These are phyloP conservation scores for Pythium myriotylum DNA, from an alignment of 352 stramenopile genomes.

Conservation along the genomic window DNA sequence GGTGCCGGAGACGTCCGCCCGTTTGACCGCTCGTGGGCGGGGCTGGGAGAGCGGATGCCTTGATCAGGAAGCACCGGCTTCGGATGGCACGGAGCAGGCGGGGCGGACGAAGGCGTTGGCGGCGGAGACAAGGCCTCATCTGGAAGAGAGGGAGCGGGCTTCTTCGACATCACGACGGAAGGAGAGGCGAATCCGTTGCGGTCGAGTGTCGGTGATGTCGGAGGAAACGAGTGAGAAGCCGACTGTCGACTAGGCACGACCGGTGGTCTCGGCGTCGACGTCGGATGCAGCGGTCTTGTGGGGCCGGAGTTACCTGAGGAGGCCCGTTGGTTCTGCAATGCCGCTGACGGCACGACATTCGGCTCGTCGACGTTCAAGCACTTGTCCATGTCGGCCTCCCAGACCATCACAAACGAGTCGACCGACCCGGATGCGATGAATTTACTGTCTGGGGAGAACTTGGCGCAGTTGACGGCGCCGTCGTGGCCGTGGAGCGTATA, in stretches of 20 bases:
- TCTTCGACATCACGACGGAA: constrained; percentile 17
- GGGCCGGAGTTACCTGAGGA: background rate
- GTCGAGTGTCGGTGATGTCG: constrained; percentile 1
- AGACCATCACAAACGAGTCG: constrained; percentile 86
- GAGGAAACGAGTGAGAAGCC: background rate
- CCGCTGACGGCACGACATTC: constrained; percentile 20
- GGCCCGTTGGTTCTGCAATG: background rate
- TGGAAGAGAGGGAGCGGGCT: constrained; percentile 1
- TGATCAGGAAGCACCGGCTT: constrained; percentile 45
- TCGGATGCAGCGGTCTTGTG: background rate
- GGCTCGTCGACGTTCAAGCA: constrained; percentile 56
- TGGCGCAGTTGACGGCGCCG: constrained; percentile 59
- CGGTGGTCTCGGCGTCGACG: background rate
- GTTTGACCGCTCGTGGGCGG: constrained; percentile 23
- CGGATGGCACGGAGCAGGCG: constrained; percentile 34
- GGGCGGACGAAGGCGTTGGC: constrained; percentile 40
- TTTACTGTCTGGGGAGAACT: constrained; percentile 74
- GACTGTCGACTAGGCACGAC: background rate
- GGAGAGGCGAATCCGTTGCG: constrained; percentile 13
- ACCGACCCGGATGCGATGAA: constrained; percentile 70
- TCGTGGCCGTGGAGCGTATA: constrained; percentile 92
- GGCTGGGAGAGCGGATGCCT: constrained; percentile 12
- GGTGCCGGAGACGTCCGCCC: constrained; percentile 5
- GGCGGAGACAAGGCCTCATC: constrained; percentile 24
- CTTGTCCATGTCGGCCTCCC: constrained; percentile 82